Evolutionary conservation across 495 filamentous ascomycete genomes (phyloP).

Genomic region (Lasiosphaeris hirsuta): DNA sequence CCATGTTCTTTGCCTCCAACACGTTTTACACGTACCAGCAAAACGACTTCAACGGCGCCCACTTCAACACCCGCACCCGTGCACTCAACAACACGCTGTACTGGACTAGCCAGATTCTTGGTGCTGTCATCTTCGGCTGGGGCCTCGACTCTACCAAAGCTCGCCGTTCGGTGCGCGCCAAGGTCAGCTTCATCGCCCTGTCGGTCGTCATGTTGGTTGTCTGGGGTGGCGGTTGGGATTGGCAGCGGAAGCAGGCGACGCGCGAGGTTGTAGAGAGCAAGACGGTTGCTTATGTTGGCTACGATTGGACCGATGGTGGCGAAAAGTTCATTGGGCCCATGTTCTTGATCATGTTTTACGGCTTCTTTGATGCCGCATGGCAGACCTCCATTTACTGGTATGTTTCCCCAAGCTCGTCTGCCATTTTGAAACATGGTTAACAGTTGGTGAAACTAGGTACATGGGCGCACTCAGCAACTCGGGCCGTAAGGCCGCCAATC

Average conservation of each 20-base stretch:
- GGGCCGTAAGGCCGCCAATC: conserved; percentile 85
- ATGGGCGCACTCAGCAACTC: conserved; percentile 94
- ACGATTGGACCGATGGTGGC: conserved; percentile 62
- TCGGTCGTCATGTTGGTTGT: conserved; percentile 73
- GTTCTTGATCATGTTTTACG: conserved; percentile 93
- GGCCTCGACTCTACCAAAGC: conserved; percentile 64
- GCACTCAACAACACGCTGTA: conserved; percentile 83
- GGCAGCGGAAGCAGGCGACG: conserved; percentile 58
- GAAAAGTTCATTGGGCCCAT: conserved; percentile 68
- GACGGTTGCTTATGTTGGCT: conserved; percentile 32
- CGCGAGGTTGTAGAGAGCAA: conserved; percentile 43
- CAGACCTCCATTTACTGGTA: conserved; percentile 87
- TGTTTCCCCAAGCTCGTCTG: conserved; percentile 21
- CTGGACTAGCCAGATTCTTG: conserved; percentile 85
- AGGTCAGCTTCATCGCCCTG: conserved; percentile 61
- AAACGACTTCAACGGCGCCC: conserved; percentile 60
- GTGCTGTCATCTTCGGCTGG: conserved; percentile 73
- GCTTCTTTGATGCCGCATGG: conserved; percentile 84
- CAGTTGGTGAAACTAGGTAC: conserved; percentile 56
- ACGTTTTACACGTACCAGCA: conserved; percentile 76
- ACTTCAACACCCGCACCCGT: conserved; percentile 79
- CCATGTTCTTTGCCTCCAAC: conserved; percentile 80
- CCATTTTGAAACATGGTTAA: background rate
- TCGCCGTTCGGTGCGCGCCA: conserved; percentile 71
- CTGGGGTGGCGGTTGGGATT: conserved; percentile 87